Evolutionary conservation across 371 early-diverging fungal genomes (phyloP).

Genomic region (Circinella minor): DNA sequence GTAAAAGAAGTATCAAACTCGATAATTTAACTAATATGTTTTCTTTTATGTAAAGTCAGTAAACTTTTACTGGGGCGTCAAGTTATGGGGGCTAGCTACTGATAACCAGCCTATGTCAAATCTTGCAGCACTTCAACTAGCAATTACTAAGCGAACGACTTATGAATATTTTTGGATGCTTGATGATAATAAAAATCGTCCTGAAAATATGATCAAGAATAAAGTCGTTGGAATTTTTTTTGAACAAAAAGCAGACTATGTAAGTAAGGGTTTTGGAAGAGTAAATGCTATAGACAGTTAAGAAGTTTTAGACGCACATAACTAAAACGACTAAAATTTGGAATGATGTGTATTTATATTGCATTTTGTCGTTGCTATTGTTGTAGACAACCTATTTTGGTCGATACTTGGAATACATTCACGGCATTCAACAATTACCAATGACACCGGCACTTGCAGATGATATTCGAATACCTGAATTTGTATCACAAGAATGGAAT

Average conservation of each 20-base stretch:
- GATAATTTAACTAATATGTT: no score
- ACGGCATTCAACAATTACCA: conserved; percentile 82
- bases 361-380: no score
- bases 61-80: conserved; percentile 76
- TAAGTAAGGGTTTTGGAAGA: conserved; percentile 25
- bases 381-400: conserved; percentile 69
- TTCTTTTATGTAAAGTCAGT: conserved; percentile 42
- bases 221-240: conserved; percentile 77
- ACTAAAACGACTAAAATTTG: no score
- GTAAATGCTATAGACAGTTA: no score
- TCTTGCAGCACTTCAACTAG: conserved; percentile 55
- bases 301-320: no score
- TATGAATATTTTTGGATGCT: conserved; percentile 71
- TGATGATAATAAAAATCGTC: conserved; percentile 54
- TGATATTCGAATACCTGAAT: conserved; percentile 48
- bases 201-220: conserved; percentile 55
- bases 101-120: conserved; percentile 40
- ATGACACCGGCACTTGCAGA: conserved; percentile 72
- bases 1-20: no score
- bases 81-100: conserved; percentile 63
- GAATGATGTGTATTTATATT: no score
- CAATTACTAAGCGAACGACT: conserved; percentile 61
- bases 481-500: conserved; percentile 63
- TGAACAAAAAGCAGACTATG: conserved; percentile 75
- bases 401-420: conserved; percentile 67